Base-by-base conservation (phyloP, 352 stramenopile genomes). In the Aphanomyces invadans region DNA sequence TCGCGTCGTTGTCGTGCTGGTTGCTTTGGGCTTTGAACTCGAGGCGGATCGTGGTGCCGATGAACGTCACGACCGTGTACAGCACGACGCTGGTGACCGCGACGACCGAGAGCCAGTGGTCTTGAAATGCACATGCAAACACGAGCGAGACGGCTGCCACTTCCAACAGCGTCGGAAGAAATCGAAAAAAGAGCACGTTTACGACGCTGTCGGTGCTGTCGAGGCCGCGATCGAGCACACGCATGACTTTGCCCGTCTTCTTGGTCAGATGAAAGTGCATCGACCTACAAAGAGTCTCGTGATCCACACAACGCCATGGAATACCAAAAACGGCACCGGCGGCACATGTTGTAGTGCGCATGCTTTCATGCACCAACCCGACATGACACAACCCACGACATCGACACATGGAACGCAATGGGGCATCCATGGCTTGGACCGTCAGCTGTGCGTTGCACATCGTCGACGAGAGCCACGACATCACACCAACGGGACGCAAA, bases 251-350 rank as follows among this genome's bases (percentile, higher is more conserved):
- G 59, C 96, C 96, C 17, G 97, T 94, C 70, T 98, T 98, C 74
- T 99, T 99, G 26, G 80, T 93, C 29, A 99, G 70, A 74, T 98
- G 95, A 79, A 95, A 99, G 80, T 98, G 93, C 70, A 99, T 89
- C 60, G 87, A 97, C 36, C 36, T 42, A 42, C 7, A 42, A n/a
- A n/a, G n/a, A n/a, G n/a, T n/a, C n/a, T n/a, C n/a, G n/a, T n/a
- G 10, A 99, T 77, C n/a, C 67, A 85, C 71, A 98, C 95, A 26
- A 99, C 69, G 74, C 98, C 95, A 11, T 72, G 77, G 76, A 98
- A 99, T 23, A 94, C n/a, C n/a, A n/a, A n/a, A n/a, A n/a, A n/a
- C n/a, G n/a, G n/a, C n/a, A n/a, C n/a, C n/a, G n/a, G n/a, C n/a
- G n/a, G n/a, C n/a, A n/a, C n/a, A n/a, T n/a, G n/a, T n/a, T n/a